These are phyloP conservation scores for Mycena rosella DNA, from an alignment of 768 basidiomycete genomes.

Conservation along the genomic window DNA sequence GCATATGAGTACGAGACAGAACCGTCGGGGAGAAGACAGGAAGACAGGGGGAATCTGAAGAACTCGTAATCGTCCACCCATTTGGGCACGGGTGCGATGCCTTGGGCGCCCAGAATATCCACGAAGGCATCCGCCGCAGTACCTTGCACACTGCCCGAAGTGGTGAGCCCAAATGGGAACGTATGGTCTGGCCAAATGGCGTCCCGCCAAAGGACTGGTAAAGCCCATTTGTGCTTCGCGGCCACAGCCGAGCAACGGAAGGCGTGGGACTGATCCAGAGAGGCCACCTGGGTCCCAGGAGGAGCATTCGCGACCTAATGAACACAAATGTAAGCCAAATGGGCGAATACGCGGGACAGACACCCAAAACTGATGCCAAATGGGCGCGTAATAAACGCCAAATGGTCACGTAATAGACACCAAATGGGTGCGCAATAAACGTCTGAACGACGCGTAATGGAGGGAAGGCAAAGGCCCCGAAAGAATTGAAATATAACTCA, in stretches of 20 bases:
- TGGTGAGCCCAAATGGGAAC: constrained; percentile 13
- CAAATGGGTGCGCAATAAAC: too few relatives aligned
- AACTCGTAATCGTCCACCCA: constrained; percentile 48
- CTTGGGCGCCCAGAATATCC: constrained; percentile 12
- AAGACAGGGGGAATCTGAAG: constrained; percentile 38
- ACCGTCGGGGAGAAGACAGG: not conserved
- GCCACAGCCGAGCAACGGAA: constrained; percentile 16
- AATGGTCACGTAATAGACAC: not conserved
- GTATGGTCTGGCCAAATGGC: constrained; percentile 12
- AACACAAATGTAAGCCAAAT: too few relatives aligned
- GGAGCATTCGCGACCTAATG: constrained; percentile 38
- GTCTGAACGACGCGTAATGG: too few relatives aligned
- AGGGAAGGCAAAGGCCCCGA: too few relatives aligned
- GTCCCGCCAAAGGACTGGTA: constrained; percentile 3
- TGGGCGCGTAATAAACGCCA: not conserved
- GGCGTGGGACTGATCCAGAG: constrained; percentile 29
- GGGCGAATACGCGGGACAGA: too few relatives aligned
- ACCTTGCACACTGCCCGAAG: constrained; percentile 11
- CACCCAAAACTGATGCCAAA: too few relatives aligned
- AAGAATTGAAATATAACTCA: constrained; percentile 1
- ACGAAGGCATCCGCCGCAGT: constrained; percentile 13
- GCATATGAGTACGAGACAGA: not conserved
- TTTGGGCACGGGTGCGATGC: constrained; percentile 38
- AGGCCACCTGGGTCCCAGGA: constrained; percentile 38
- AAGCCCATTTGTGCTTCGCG: constrained; percentile 19